These are phyloP conservation scores for Acanthamoeba lugdunensis DNA, from an alignment of 208 protist genomes.

Conservation along the genomic window DNA sequence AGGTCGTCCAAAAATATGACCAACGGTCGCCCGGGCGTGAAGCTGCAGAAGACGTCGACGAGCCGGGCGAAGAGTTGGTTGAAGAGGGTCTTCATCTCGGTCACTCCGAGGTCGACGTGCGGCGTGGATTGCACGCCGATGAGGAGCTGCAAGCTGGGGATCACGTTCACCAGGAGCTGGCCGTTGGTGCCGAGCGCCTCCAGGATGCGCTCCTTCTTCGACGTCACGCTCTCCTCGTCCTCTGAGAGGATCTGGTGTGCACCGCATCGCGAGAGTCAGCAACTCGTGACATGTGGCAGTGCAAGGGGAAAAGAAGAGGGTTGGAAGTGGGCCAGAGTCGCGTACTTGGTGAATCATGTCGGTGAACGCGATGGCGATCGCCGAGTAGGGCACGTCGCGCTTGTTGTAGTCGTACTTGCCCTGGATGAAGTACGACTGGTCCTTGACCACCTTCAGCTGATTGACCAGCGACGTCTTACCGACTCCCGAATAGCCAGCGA, in stretches of 20 bases:
- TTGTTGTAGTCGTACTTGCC: conserved; percentile 73
- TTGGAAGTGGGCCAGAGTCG: background rate
- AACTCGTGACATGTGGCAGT: too few relatives aligned
- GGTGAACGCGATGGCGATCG: conserved; percentile 44
- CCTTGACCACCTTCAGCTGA: conserved; percentile 50
- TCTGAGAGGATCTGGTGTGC: conserved; percentile 40
- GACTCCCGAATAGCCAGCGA: conserved; percentile 36
- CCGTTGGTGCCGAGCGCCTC: conserved; percentile 22
- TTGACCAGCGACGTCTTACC: conserved; percentile 59
- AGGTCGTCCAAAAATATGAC: conserved; percentile 54
- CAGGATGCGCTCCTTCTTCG: background rate
- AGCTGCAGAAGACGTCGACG: conserved; percentile 42
- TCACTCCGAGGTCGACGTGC: conserved; percentile 39
- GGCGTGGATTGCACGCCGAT: conserved; percentile 20
- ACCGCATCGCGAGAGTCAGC: background rate
- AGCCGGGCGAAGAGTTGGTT: conserved; percentile 60
- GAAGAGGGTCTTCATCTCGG: conserved; percentile 60
- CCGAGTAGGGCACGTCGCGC: conserved; percentile 70
- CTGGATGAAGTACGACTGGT: conserved; percentile 51
- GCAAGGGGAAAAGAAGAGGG: background rate
- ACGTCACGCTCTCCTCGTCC: conserved; percentile 31
- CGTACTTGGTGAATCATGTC: conserved; percentile 59
- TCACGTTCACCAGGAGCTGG: conserved; percentile 61
- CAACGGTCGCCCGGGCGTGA: conserved; percentile 33
- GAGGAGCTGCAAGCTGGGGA: conserved; percentile 50